phyloP scores from a whole-genome alignment of 495 filamentous ascomycete species.

The Podospora conica region DNA sequence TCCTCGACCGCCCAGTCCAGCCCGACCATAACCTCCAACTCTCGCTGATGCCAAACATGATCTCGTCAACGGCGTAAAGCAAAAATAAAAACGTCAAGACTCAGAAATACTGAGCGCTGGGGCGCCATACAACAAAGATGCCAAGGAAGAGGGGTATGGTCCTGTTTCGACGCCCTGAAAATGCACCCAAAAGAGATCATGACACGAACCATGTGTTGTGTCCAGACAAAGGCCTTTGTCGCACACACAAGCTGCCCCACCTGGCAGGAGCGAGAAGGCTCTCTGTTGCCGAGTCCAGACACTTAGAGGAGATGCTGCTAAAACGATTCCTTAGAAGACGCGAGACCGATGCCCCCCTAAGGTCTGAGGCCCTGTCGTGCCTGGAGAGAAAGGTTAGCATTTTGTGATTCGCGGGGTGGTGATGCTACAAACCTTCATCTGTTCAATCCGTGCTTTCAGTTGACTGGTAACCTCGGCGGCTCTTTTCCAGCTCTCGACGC shows the following conservation, averaged over 20 bases:
- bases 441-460: conserved; percentile 92
- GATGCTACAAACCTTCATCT: conserved; percentile 45
- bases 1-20: not conserved
- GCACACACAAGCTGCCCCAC: not conserved
- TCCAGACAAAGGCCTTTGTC: not conserved
- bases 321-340: not conserved
- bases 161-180: conserved; percentile 18
- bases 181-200: conserved; percentile 16
- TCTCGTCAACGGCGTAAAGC: not conserved
- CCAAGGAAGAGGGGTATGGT: conserved; percentile 16
- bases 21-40: not conserved
- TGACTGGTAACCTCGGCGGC: conserved; percentile 98
- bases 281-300: not conserved
- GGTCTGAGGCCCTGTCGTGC: conserved; percentile 14
- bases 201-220: not conserved
- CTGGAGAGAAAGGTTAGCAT: conserved; percentile 1
- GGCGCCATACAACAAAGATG: not conserved
- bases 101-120: not conserved
- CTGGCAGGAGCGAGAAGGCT: not conserved
- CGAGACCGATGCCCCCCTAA: not conserved
- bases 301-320: not conserved
- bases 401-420: not conserved
- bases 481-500: conserved; percentile 90
- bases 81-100: not conserved
- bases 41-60: not conserved